Percentiles rank a stretch among this genome's conserved stretches.
These are phyloP conservation scores for Xylariaceae sp. DNA, from an alignment of 2,329 filamentous ascomycete species.

Conservation along the genomic window DNA sequence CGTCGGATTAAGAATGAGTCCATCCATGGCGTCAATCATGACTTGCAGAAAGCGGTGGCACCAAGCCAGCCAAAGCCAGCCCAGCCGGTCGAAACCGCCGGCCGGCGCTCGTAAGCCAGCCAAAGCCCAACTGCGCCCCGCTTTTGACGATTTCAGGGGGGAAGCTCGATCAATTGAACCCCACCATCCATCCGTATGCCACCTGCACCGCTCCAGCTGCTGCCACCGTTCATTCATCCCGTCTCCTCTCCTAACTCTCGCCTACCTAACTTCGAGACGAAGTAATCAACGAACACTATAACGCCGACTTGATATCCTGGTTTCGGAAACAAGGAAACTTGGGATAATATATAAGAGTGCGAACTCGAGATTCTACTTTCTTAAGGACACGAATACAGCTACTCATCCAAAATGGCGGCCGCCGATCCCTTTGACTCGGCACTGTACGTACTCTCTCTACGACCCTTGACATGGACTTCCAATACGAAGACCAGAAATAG, in stretches of 20 bases:
- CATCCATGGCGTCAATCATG: neutral
- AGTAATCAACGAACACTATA: neutral
- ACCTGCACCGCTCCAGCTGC: no score
- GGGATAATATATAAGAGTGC: neutral
- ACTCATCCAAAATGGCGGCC: constrained; percentile 39
- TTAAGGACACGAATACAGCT: neutral
- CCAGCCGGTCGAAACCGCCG: neutral
- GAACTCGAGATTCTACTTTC: neutral
- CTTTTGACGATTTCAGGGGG: neutral
- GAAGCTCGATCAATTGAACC: neutral
- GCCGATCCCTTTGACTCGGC: constrained; percentile 70
- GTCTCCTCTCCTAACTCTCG: neutral
- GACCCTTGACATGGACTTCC: no score
- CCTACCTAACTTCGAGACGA: neutral
- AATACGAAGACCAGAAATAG: no score
- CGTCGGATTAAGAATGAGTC: no score
- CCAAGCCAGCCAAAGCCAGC: neutral
- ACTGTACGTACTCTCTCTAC: constrained; percentile 50
- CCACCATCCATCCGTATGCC: neutral
- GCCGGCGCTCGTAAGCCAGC: no score
- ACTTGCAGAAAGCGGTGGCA: neutral
- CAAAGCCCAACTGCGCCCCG: no score
- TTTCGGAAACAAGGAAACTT: neutral
- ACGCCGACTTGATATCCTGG: neutral
- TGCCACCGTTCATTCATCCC: no score